phyloP scores from a whole-genome alignment of 2,329 filamentous ascomycete species.

The Trichoderma atroviride region DNA sequence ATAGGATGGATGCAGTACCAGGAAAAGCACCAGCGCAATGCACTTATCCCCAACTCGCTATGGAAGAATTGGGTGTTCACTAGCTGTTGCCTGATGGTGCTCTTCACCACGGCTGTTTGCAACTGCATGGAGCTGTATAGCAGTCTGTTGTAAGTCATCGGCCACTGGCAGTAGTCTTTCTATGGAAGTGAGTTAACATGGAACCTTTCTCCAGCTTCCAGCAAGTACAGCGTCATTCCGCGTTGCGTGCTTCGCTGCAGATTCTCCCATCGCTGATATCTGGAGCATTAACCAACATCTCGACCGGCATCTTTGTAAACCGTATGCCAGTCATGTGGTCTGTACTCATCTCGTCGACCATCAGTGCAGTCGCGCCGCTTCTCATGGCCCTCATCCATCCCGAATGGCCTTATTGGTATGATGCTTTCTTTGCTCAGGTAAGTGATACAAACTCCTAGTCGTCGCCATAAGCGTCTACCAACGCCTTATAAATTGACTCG shows the following conservation, averaged over 20 bases:
- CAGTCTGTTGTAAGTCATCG: constrained; percentile 50
- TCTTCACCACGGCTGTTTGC: constrained; percentile 49
- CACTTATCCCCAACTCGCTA: constrained; percentile 63
- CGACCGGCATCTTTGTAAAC: constrained; percentile 50
- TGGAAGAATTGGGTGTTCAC: constrained; percentile 63
- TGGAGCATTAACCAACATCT: constrained; percentile 47
- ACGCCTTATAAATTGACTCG: too few relatives aligned
- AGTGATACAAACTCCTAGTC: too few relatives aligned
- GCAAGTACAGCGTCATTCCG: constrained; percentile 50
- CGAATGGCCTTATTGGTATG: constrained; percentile 54
- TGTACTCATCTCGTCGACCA: constrained; percentile 43
- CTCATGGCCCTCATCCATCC: constrained; percentile 58
- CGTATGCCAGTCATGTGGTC: constrained; percentile 45
- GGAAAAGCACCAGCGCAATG: constrained; percentile 49
- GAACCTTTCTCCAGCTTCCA: constrained; percentile 47
- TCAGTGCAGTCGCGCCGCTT: constrained; percentile 51
- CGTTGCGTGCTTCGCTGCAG: constrained; percentile 49
- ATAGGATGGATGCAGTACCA: constrained; percentile 56
- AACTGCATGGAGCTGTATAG: constrained; percentile 52
- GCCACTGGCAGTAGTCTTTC: not conserved
- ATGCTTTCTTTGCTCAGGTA: constrained; percentile 46
- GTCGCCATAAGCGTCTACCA: too few relatives aligned
- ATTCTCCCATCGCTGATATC: constrained; percentile 51
- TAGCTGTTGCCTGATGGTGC: constrained; percentile 54
- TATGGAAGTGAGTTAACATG: not conserved